These are phyloP conservation scores for Aspergillus niger DNA, from an alignment of 2,329 filamentous ascomycete species.

Conservation along the genomic window DNA sequence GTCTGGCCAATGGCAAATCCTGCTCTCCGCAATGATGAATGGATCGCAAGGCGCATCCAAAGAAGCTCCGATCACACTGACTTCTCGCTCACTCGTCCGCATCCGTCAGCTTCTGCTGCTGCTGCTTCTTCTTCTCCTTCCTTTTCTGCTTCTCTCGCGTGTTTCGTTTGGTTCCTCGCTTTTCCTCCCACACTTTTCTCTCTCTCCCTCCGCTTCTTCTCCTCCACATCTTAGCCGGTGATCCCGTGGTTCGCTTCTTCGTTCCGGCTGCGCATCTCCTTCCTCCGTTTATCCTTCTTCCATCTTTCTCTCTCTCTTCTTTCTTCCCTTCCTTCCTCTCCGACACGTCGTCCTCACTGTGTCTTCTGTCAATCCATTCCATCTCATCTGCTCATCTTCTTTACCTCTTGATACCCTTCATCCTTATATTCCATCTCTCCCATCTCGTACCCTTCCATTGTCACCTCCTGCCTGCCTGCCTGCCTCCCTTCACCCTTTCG, in stretches of 20 bases:
- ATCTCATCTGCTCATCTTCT: constrained; percentile 7
- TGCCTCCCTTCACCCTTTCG: background rate
- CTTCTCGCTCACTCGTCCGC: constrained; percentile 12
- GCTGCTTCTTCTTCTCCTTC: constrained; percentile 16
- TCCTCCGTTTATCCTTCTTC: background rate
- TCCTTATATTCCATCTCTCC: constrained; percentile 1
- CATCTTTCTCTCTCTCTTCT: constrained; percentile 19
- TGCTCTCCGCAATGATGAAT: constrained; percentile 22
- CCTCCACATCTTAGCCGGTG: constrained; percentile 8
- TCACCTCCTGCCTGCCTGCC: background rate
- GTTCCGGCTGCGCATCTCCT: constrained; percentile 1
- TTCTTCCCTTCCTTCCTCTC: constrained; percentile 19
- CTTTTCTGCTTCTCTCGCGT: constrained; percentile 10
- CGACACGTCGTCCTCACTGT: constrained; percentile 19
- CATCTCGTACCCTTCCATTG: constrained; percentile 10
- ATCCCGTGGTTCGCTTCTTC: constrained; percentile 8
- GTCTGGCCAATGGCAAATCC: constrained; percentile 7
- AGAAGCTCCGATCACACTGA: constrained; percentile 18
- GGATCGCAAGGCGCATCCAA: constrained; percentile 11
- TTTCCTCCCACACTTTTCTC: constrained; percentile 15
- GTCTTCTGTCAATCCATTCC: constrained; percentile 9
- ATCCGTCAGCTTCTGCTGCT: constrained; percentile 20
- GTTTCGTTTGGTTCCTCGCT: constrained; percentile 7
- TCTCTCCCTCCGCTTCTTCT: constrained; percentile 16
- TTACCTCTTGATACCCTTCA: constrained; percentile 13